These are phyloP conservation scores for Phialocephala sp. DNA, from an alignment of 2,329 filamentous ascomycete species.

Conservation along the genomic window DNA sequence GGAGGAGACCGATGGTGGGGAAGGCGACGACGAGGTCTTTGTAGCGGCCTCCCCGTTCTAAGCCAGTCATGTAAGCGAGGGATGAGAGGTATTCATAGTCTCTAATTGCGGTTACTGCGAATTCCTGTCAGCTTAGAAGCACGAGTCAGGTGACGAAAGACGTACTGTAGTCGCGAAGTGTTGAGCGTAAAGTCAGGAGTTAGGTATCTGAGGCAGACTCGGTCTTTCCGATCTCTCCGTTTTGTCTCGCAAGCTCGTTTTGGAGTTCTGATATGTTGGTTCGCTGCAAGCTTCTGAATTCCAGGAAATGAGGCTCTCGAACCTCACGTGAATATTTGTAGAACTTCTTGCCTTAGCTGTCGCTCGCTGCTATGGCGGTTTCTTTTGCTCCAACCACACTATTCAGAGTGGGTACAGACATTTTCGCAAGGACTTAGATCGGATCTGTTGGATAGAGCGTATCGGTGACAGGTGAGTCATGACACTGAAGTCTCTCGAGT, in stretches of 20 bases:
- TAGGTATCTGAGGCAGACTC: not conserved
- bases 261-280: conserved; percentile 6
- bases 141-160: not conserved
- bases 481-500: no score
- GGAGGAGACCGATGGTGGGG: not conserved
- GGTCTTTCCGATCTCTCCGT: not conserved
- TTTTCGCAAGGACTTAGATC: no score
- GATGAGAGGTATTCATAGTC: conserved; percentile 5
- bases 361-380: no score
- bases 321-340: no score
- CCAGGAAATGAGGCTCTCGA: conserved; percentile 11
- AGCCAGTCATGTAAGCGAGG: not conserved
- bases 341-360: no score
- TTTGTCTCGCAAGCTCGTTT: conserved; percentile 8
- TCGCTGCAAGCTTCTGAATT: not conserved
- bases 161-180: conserved; percentile 1
- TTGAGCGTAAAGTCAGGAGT: not conserved
- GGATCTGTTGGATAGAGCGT: no score
- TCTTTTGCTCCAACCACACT: no score
- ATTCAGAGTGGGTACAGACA: not conserved
- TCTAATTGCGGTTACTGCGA: conserved; percentile 2
- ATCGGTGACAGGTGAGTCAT: no score
- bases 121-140: not conserved
- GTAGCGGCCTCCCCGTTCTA: not conserved
- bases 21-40: not conserved